Base-by-base conservation (phyloP, 2,329 filamentous ascomycete genomes). In the Stagonosporopsis cucurbitacearum region DNA sequence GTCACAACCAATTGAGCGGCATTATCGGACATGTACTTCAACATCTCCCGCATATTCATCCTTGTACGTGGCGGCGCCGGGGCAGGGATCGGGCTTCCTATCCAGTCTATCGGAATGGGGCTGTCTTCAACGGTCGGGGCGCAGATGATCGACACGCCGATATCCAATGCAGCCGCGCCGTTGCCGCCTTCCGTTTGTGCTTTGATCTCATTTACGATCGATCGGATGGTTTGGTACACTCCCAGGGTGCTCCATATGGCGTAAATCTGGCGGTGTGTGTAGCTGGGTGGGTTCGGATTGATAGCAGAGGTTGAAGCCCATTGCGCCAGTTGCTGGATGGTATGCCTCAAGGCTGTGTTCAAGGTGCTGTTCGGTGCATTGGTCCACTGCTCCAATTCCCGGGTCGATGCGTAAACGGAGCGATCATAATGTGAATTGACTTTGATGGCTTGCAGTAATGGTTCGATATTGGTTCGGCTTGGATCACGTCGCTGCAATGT, bases 181-280 rank as follows among this genome's bases (percentile, higher is more conserved):
- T 84, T 85, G 4, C 84, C 84, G 0, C 80, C 73, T 26, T 86
- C 84, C 0, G 84, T 84, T 59, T 89, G 85, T 17, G 83, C 75
- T 63, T 84, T 85, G 6, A 91, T 75, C 63, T 92, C 89, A 7
- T 91, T 86, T 11, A 91, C 69, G 20, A 94, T 83, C 6, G 86
- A 75, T 2, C 80, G 73, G 0, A 94, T 74, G 0, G 91, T 76
- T 4, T 81, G 79, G 54, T 80, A 83, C 0, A 88, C 83, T 0
- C 89, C 89, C 0, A 89, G 75, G 28, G 90, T 78, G 51, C 84
- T 82, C 32, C 85, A 73, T 0, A 83, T 85, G 0, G 83, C 81
- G 8, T 90, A 81, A 2, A 92, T 77, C 60, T 90, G 87, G 4
- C 88, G 85, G 68, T 92, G 89, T 0, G 88, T 90, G 71, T 93